Evolutionary conservation across 2,329 filamentous ascomycete species (phyloP).

Genomic region (Amauroascus verrucosus): DNA sequence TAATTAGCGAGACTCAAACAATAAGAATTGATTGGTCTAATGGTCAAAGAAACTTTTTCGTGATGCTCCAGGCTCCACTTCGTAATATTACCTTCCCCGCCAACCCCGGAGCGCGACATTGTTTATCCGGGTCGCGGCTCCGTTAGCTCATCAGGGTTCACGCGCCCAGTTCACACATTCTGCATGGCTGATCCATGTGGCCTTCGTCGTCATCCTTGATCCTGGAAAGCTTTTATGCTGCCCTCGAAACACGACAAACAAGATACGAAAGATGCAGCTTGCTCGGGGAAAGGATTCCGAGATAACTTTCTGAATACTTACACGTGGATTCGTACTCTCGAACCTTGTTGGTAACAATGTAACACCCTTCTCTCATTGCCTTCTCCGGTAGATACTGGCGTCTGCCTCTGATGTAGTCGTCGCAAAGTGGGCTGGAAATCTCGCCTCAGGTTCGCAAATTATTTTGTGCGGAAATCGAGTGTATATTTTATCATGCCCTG

Average conservation of each 20-base stretch:
- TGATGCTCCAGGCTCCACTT: too few relatives aligned
- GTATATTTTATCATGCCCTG: not conserved
- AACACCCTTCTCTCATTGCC: not conserved
- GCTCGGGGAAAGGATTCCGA: not conserved
- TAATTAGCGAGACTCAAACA: slow-evolving; percentile 7
- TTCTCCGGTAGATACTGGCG: not conserved
- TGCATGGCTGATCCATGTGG: not conserved
- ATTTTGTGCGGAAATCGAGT: not conserved
- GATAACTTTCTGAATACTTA: not conserved
- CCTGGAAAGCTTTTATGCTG: not conserved
- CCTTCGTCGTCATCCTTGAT: not conserved
- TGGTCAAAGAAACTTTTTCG: not conserved
- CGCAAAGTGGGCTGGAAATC: not conserved
- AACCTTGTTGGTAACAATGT: not conserved
- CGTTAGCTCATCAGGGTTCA: not conserved
- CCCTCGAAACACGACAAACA: not conserved
- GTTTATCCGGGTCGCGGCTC: not conserved
- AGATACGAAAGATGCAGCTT: not conserved
- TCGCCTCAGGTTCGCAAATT: not conserved
- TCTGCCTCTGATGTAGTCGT: not conserved
- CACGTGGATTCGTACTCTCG: not conserved
- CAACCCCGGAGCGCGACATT: not conserved
- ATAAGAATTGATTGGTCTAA: not conserved
- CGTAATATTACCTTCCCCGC: not conserved
- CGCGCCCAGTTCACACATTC: not conserved